Base-by-base conservation (phyloP, 176 grass and related monocot species). In the Saccharum officinarum region DNA sequence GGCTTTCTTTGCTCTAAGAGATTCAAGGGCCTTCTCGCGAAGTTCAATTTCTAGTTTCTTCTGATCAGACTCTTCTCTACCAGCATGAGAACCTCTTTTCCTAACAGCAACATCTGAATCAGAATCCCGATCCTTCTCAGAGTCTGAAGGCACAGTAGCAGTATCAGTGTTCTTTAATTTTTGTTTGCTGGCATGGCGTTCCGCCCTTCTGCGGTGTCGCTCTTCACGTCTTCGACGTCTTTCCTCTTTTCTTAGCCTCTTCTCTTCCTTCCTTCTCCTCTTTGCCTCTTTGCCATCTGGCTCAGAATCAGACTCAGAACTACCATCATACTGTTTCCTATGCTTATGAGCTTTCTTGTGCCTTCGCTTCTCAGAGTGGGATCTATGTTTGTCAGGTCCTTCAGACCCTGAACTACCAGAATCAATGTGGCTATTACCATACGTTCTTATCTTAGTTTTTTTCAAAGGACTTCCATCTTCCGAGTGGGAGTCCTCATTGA, bases 41-140 rank as follows among this genome's bases (percentile, higher is more conserved):
- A 99, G 92, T 84, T 94, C 94, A 64, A 89, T 80, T 93, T 99
- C 97, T 67, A 99, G 92, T 72, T 76, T 91, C 74, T 92, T 91
- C 46, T 87, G 91, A 88, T 91, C 90, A 25, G 86, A 85, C 55
- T 89, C 87, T 46, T 81, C 82, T 88, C 79, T 89, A 30, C 65
- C 76, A 72, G 67, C 78, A 22, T 36, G 78, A 78, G 80, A 65
- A 80, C 72, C 84, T 89, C 70, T 91, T 78, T 77, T 90, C 39
- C 54, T 78, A 71, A 40, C 80, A 86, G 89, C 78, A 76, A n/a
- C 86, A 67, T 91, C 86, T 36, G 88, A 86, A 50, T 86, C 86
- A 52, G 83, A 91, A 64, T 30, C 75, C 30, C 18, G 4, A 23
- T 88, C 76, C 49, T 84, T 90, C 17, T 92, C 93, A 74, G 55